A percentile compares a stretch with the other conserved stretches of the same genome.
phyloP scores from a whole-genome alignment of 805 yeast species.

The Myxozyma nipponensis region DNA sequence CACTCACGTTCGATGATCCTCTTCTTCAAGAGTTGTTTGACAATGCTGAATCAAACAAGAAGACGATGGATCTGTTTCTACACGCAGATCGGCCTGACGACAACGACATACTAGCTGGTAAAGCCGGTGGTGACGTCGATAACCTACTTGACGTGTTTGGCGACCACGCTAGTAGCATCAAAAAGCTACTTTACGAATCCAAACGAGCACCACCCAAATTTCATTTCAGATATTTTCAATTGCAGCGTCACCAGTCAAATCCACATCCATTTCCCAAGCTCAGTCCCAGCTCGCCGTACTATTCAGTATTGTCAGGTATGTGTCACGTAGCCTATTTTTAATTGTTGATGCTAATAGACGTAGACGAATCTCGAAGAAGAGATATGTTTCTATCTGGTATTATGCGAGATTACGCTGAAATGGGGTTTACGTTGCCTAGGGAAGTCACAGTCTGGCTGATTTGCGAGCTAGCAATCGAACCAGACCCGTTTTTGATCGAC shows the following conservation, averaged over 20 bases:
- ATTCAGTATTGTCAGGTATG: neutral
- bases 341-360: neutral
- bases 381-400: constrained; percentile 11
- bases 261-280: neutral
- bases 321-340: neutral
- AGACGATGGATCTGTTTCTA: too few species aligned
- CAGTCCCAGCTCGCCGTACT: neutral
- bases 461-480: constrained; percentile 15
- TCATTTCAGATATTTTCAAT: neutral
- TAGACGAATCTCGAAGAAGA: constrained; percentile 2
- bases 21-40: neutral
- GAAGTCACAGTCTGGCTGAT: constrained; percentile 7
- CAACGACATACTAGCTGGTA: neutral
- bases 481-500: constrained; percentile 4
- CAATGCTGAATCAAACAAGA: neutral
- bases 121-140: neutral
- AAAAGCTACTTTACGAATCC: neutral
- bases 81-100: neutral
- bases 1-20: neutral
- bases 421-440: constrained; percentile 8
- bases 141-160: neutral
- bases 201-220: neutral
- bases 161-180: neutral
- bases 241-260: neutral
- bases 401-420: constrained; percentile 9